Percentiles rank a stretch among this genome's conserved stretches.
Evolutionary conservation across 2,329 filamentous ascomycete genomes (phyloP).

Genomic region (Fusarium nygamai): DNA sequence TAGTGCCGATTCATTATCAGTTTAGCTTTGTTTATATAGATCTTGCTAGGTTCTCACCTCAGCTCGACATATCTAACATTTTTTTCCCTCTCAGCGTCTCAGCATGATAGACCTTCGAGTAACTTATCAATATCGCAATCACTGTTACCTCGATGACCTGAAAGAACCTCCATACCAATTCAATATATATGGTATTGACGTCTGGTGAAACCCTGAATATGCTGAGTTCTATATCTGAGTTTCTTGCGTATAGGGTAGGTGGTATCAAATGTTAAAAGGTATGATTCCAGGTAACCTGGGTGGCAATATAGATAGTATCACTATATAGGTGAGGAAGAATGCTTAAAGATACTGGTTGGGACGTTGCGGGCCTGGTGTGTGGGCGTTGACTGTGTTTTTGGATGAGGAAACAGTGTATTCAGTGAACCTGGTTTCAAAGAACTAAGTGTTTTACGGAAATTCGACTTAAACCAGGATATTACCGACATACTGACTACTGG

Average conservation of each 20-base stretch:
- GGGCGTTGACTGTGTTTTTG: too few species aligned
- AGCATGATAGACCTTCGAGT: background rate
- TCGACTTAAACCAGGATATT: background rate
- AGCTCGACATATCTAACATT: too few species aligned
- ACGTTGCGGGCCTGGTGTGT: background rate
- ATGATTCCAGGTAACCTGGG: background rate
- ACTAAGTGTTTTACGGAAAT: too few species aligned
- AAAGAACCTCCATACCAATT: too few species aligned
- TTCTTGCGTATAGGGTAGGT: background rate
- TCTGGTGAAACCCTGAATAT: background rate
- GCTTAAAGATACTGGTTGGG: background rate
- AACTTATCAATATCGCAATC: background rate
- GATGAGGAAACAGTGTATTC: background rate
- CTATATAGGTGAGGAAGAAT: background rate
- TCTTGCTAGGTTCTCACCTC: background rate
- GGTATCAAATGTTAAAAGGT: background rate
- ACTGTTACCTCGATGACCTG: too few species aligned
- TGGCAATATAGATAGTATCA: background rate
- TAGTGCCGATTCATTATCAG: background rate
- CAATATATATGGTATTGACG: too few species aligned
- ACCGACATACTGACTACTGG: too few species aligned
- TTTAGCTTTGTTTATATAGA: background rate
- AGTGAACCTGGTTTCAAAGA: background rate
- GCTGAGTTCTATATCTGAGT: background rate
- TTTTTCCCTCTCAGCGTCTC: background rate